Base-by-base conservation (phyloP, 179 eudicot species). In the Camellia oleifera region DNA sequence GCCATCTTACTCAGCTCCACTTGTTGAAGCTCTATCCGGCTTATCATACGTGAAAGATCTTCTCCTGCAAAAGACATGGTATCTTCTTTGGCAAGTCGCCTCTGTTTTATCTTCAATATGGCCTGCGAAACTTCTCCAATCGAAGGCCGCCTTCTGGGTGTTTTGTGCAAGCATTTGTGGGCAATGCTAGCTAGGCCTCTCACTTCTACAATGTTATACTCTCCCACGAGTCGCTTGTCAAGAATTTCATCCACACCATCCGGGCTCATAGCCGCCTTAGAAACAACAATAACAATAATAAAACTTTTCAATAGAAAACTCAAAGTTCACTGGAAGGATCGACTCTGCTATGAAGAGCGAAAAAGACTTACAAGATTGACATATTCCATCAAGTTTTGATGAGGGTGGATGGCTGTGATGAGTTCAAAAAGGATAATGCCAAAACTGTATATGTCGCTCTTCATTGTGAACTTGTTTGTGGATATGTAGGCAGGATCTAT, bases 351-450 rank as follows among this genome's bases (percentile, higher is more conserved):
- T 40, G 0, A 15, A 75, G 58, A 61, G 42, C 23, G 7, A 70
- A 53, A 5, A 63, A 66, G 40, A 83, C 94, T 88, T 84, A 96
- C 99, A 69, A 96, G 98, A 84, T 94, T 94, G 82, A 96, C 87
- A 80, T 92, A 96, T 70, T 96, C 98, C 94, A 96, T 87, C 77
- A 96, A 84, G 87, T 94, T 94, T 77, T 94, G 94, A 52, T 94
- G 98, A 11, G 99, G 98, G 78, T 96, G 94, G 69, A 96, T 96
- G 86, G 97, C 94, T 26, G 99, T 92, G 77, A 96, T 94, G 85
- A 96, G 95, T 87, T 96, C 99, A 78, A 94, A 94, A 80, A 96
- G 91, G 81, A 96, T 91, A 60, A 94, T 82, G 42, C 99, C 99
- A 63, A 96, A 90, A 81, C 99, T 96, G 86, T 90, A 96, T 64